Conservation (phyloP, 495 filamentous ascomycete species). For the Parmelia sp. region DNA sequence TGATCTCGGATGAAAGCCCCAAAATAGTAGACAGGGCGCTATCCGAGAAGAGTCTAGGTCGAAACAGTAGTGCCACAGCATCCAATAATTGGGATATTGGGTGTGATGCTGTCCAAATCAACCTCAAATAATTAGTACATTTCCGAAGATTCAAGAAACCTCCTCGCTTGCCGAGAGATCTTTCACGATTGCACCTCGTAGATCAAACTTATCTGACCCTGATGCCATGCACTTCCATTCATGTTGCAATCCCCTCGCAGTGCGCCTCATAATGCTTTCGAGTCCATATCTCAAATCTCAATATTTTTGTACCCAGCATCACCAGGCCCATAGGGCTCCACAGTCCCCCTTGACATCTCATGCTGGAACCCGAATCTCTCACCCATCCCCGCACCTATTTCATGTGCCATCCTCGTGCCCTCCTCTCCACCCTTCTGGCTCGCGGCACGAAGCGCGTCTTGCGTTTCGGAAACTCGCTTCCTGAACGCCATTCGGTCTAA, state of each 20-base stretch:
- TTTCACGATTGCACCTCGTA: not conserved
- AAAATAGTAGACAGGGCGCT: no score
- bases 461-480: slow-evolving; percentile 72
- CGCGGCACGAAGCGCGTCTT: slow-evolving; percentile 65
- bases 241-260: not conserved
- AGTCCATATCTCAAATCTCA: slow-evolving; percentile 36
- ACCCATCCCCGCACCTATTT: slow-evolving; percentile 39
- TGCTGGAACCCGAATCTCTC: slow-evolving; percentile 59
- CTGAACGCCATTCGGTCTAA: slow-evolving; percentile 85
- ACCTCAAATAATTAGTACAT: not conserved
- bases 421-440: slow-evolving; percentile 55
- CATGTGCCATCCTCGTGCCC: slow-evolving; percentile 49
- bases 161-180: not conserved
- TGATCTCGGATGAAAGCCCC: no score
- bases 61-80: not conserved
- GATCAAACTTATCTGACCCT: not conserved
- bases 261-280: not conserved
- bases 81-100: not conserved
- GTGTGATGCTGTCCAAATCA: not conserved
- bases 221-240: not conserved
- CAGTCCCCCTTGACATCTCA: slow-evolving; percentile 40
- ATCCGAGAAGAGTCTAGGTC: not conserved
- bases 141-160: not conserved
- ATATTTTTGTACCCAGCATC: slow-evolving; percentile 47
- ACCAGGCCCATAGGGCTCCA: slow-evolving; percentile 62